These are phyloP conservation scores for Colletotrichum cuscutae DNA, from an alignment of 2,329 filamentous ascomycete species.

Conservation along the genomic window DNA sequence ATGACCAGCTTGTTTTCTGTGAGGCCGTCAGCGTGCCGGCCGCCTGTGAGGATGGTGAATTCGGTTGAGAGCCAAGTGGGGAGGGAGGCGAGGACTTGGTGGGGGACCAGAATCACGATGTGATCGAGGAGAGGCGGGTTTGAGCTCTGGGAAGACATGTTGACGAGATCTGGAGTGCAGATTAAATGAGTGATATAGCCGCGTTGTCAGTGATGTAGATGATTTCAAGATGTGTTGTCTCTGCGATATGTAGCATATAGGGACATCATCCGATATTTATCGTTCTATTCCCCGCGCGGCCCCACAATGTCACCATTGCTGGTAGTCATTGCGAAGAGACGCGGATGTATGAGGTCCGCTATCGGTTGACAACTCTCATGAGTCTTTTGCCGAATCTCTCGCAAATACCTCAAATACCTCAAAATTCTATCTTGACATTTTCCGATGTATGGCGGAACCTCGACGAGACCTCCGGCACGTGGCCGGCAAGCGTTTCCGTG, in stretches of 20 bases:
- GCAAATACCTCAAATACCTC: neutral
- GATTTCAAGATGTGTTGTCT: neutral
- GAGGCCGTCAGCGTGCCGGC: conserved; percentile 67
- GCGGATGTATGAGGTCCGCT: conserved; percentile 4
- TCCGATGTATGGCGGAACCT: neutral
- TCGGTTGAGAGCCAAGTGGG: conserved; percentile 61
- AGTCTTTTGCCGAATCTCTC: neutral
- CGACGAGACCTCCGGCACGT: neutral
- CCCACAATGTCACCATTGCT: conserved; percentile 33
- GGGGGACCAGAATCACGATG: conserved; percentile 71
- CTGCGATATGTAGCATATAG: neutral
- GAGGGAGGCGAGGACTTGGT: conserved; percentile 55
- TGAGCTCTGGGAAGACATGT: conserved; percentile 15
- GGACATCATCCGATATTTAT: conserved; percentile 16
- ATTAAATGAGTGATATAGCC: too few species aligned
- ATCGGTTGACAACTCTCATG: conserved; percentile 5
- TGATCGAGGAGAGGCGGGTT: conserved; percentile 63
- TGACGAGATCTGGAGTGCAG: neutral
- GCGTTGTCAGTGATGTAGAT: neutral
- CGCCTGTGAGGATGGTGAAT: conserved; percentile 70
- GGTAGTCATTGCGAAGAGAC: conserved; percentile 18
- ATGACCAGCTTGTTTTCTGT: conserved; percentile 72
- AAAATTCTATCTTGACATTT: too few species aligned
- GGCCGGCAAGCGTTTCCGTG: neutral
- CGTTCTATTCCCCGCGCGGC: conserved; percentile 27